Base-by-base conservation (phyloP, 1,139 yeast species). In the Blastobotrys petasosporus region DNA sequence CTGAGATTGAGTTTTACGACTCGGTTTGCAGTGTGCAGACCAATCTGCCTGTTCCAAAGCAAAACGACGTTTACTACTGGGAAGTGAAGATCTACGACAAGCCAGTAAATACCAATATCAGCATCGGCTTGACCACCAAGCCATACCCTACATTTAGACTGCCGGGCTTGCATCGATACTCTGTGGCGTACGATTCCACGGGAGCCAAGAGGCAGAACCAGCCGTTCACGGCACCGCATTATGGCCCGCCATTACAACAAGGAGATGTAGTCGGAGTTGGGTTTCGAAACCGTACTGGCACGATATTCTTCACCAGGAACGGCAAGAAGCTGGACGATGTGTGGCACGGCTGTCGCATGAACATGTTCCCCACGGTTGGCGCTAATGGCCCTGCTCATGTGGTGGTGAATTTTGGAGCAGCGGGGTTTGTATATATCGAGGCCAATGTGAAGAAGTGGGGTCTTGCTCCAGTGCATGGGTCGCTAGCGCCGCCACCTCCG, bases 191-290 rank as follows among this genome's bases (percentile, higher is more conserved):
- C 63, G 96, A 88, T 60, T 80, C 94, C 11, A 79, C 83, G 1
- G 98, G 97, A 1, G 78, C 80, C 50, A 71, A 85, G 48, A 78
- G 95, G 52, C 76, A 86, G 50, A 88, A 85, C 62, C 85, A 82
- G 60, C 96, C 97, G 1, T 85, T 83, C 53, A 74, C 80, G 51
- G 85, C 90, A 1, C 79, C 83, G 32, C 80, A 81, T 2, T 71
- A 80, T 42, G 79, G 94, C 45, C 95, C 95, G 1, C 78, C 78
- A 20, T 69, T 88, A 42, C 74, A 74, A 46, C 88, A 85, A 57
- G 92, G 97, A 12, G 98, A 92, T 62, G 85, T 88, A 3, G 82
- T 92, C 13, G 98, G 98, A 0, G 82, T 90, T 52, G 98, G 97
- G 1, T 90, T 84, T 64, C 78, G 85, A 47, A 79, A 86, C 3